A percentile compares a stretch with the other conserved stretches of the same genome.
phyloP scores from a whole-genome alignment of 1,284 basidiomycete genomes.

The Apiotrichum mycotoxinovorans region DNA sequence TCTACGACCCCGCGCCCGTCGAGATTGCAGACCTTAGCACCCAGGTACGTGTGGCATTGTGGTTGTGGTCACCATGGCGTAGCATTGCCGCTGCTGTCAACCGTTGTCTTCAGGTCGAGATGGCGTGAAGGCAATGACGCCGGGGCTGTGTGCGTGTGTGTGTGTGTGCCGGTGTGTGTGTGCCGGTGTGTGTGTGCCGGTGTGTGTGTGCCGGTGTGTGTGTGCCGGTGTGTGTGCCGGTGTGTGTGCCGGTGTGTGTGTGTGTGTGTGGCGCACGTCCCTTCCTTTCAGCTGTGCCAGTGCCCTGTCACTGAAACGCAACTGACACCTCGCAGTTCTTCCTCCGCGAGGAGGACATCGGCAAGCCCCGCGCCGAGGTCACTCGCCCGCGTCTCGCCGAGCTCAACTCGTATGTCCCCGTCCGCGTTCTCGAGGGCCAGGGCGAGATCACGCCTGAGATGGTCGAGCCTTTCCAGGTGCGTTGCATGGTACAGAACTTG shows the following conservation, averaged over 20 bases:
- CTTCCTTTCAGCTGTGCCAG: neutral
- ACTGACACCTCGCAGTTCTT: slow-evolving; percentile 71
- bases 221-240: no score
- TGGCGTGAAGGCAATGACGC: no score
- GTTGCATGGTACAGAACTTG: slow-evolving; percentile 20
- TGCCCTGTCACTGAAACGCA: neutral
- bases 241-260: no score
- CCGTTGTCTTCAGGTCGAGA: no score
- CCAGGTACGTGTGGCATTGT: slow-evolving; percentile 59
- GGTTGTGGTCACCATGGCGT: no score
- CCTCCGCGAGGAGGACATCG: slow-evolving; percentile 81
- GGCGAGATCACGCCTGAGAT: slow-evolving; percentile 74
- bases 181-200: no score
- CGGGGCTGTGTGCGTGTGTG: no score
- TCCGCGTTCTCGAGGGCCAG: slow-evolving; percentile 69
- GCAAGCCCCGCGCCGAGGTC: slow-evolving; percentile 79
- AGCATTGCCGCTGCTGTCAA: no score
- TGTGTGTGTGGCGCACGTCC: no score
- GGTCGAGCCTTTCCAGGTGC: slow-evolving; percentile 81
- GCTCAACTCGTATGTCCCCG: slow-evolving; percentile 93
- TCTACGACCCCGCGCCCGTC: slow-evolving; percentile 90
- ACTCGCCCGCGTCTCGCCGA: slow-evolving; percentile 88
- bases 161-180: no score
- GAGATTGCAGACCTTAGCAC: slow-evolving; percentile 85
- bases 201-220: no score